Percentiles rank a stretch among this genome's conserved stretches.
Evolutionary conservation across 768 basidiomycete species (phyloP).

Genomic region (Hysterangium stoloniferum): DNA sequence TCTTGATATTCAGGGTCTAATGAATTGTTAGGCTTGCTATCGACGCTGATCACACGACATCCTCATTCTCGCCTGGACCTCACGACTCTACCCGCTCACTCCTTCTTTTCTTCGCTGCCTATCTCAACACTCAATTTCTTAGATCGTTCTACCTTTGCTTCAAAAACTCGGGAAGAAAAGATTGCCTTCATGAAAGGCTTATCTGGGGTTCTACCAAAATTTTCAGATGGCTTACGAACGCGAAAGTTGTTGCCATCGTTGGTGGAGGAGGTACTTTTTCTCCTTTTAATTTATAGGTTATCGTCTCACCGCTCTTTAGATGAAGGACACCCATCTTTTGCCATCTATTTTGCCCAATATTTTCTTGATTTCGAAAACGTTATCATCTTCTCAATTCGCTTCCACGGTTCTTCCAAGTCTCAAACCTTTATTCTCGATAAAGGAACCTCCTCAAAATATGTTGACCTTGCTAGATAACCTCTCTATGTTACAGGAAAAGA

Average conservation of each 20-base stretch:
- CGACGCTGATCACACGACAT: slow-evolving; percentile 73
- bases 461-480: slow-evolving; percentile 88
- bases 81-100: slow-evolving; percentile 67
- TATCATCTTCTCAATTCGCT: slow-evolving; percentile 78
- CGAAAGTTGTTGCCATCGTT: slow-evolving; percentile 89
- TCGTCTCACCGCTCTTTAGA: slow-evolving; percentile 32
- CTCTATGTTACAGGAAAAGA: slow-evolving; percentile 79
- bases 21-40: slow-evolving; percentile 54
- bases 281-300: neutral
- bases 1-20: neutral
- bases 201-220: slow-evolving; percentile 67
- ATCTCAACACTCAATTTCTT: slow-evolving; percentile 95
- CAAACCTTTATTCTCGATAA: slow-evolving; percentile 82
- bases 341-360: slow-evolving; percentile 96
- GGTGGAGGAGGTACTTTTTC: slow-evolving; percentile 73
- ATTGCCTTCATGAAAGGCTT: slow-evolving; percentile 93
- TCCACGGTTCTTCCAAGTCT: slow-evolving; percentile 75
- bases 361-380: slow-evolving; percentile 73
- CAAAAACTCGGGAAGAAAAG: slow-evolving; percentile 92
- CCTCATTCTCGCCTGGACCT: slow-evolving; percentile 69
- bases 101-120: slow-evolving; percentile 93
- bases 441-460: slow-evolving; percentile 98
- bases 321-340: slow-evolving; percentile 89
- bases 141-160: slow-evolving; percentile 90
- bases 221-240: slow-evolving; percentile 78